Percentiles rank a stretch among this genome's conserved stretches.
Evolutionary conservation across 176 grass and related monocot genomes (phyloP).

Genomic region (Carex littledalei): DNA sequence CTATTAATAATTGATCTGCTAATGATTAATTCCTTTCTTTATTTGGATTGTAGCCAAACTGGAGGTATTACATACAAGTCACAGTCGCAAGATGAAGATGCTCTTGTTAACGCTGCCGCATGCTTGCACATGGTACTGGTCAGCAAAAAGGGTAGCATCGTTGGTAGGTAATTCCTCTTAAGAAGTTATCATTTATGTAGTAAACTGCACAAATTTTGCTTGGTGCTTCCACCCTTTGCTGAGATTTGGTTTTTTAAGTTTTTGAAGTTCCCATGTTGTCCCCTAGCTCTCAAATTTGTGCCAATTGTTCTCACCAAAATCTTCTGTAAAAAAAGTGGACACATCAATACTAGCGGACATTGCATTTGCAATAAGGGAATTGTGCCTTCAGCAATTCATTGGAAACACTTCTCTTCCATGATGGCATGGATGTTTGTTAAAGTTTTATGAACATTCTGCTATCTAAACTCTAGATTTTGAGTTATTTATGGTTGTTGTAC

Average conservation of each 20-base stretch:
- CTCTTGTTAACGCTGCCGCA: slow-evolving; percentile 86
- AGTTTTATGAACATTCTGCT: neutral
- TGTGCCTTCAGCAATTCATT: neutral
- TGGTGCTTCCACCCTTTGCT: neutral
- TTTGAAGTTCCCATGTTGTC: neutral
- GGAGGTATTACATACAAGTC: slow-evolving; percentile 84
- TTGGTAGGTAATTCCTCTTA: slow-evolving; percentile 44
- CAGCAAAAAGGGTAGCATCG: slow-evolving; percentile 60
- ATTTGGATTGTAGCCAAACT: slow-evolving; percentile 39
- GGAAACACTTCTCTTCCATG: neutral
- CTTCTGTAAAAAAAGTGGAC: neutral
- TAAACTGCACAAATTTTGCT: neutral
- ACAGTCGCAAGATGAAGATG: slow-evolving; percentile 98
- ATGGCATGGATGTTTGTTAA: neutral
- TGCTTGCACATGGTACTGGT: slow-evolving; percentile 84
- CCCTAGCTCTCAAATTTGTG: neutral
- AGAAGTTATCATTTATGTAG: neutral
- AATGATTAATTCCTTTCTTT: slow-evolving; percentile 7
- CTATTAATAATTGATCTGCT: slow-evolving; percentile 2
- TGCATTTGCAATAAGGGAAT: neutral
- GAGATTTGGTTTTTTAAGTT: neutral
- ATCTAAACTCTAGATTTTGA: neutral
- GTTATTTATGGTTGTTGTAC: neutral
- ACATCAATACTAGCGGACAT: neutral
- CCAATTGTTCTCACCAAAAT: neutral